Evolutionary conservation across 179 eudicot species (phyloP), one percentile per base, ranked within the genome.

Genomic region (Pouteria campechiana): DNA sequence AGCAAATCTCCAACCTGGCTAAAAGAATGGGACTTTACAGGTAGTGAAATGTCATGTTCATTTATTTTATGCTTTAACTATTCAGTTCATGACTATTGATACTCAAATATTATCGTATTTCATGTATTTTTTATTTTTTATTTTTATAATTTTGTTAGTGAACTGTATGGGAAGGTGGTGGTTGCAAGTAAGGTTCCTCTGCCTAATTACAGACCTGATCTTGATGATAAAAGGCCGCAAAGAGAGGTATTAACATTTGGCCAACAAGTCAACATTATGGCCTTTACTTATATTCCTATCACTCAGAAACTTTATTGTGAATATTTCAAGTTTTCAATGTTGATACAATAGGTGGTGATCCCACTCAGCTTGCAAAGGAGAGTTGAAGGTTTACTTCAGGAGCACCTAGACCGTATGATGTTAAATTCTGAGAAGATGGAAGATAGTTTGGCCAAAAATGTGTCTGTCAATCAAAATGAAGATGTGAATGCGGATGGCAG

Each of bases 201-300:
- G 64, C 98, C 96, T 41, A 86, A 87, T 59, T 92, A 92, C 60
- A 75, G 99, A 35, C 94, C 96, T 25, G 96, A 92, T 76, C 88
- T 92, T 62, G 99, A 92, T 61, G 96, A 92, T 70, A 92, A 82
- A 52, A 84, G 99, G 41, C 99, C 99, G 18, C 99, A 92, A 64
- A 82, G 99, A 62, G 99, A 92, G 96, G 99, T 92, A 70, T 47
- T 49, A 49, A 25, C 42, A 10, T 20, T 15, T 33, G 12, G 37
- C 14, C 22, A 8, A 9, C 18, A n/a, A n/a, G n/a, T n/a, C n/a
- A n/a, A n/a, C n/a, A n/a, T n/a, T n/a, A n/a, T n/a, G n/a, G n/a
- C n/a, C n/a, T n/a, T n/a, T n/a, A n/a, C n/a, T n/a, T n/a, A n/a
- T n/a, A n/a, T n/a, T n/a, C n/a, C n/a, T n/a, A n/a, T n/a, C n/a